Evolutionary conservation across 2,329 filamentous ascomycete genomes (phyloP).

Genomic region (Pestalotiopsis sp.): DNA sequence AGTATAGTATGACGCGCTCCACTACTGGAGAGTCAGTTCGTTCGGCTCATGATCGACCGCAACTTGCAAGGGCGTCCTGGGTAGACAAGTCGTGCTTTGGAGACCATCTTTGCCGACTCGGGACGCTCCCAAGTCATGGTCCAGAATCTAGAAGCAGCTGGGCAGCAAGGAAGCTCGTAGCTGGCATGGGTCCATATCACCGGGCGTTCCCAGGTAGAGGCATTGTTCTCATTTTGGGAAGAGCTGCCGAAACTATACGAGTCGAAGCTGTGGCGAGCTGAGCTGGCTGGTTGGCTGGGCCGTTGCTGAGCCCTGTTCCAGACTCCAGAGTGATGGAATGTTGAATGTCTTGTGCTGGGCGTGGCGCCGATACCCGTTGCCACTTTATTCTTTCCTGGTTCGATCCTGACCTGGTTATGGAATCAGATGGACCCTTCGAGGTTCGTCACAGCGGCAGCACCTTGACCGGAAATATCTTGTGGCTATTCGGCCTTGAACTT

Average conservation of each 20-base stretch:
- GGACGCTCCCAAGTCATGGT: background rate
- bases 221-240: background rate
- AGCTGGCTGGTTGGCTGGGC: background rate
- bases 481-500: background rate
- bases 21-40: conserved; percentile 1
- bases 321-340: background rate
- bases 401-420: background rate
- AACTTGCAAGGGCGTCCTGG: background rate
- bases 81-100: background rate
- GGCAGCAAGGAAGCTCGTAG: background rate
- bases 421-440: background rate
- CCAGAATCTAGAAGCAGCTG: background rate
- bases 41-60: conserved; percentile 2
- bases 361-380: background rate
- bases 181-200: background rate
- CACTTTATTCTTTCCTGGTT: background rate
- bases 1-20: conserved; percentile 6
- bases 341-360: background rate
- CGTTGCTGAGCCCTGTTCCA: background rate
- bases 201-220: background rate
- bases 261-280: background rate
- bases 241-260: background rate
- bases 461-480: background rate
- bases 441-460: background rate
- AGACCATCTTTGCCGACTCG: background rate